phyloP scores from a whole-genome alignment of 345 rosid genomes.

The Eucalyptus paniculata region DNA sequence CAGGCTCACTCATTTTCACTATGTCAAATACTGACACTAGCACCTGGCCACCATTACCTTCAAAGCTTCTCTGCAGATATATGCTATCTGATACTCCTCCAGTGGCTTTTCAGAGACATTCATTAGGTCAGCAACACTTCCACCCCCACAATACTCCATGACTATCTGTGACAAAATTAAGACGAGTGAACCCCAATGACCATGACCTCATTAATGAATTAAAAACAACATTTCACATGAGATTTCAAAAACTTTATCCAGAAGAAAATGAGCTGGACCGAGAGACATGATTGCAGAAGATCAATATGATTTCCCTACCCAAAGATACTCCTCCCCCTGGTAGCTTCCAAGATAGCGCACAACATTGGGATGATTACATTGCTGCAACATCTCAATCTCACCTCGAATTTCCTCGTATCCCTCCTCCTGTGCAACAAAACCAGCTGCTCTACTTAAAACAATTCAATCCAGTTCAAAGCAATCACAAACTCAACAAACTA shows the following conservation, averaged over 20 bases:
- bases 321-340: constrained; percentile 97
- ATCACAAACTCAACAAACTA: not conserved
- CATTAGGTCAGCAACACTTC: constrained; percentile 96
- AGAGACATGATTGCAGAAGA: not conserved
- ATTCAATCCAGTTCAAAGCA: not conserved
- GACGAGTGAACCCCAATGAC: not conserved
- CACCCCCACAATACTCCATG: constrained; percentile 99
- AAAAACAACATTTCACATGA: not conserved
- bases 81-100: constrained; percentile 97
- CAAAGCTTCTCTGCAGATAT: constrained; percentile 82
- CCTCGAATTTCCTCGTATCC: constrained; percentile 98
- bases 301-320: constrained; percentile 39
- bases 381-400: constrained; percentile 99
- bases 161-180: constrained; percentile 58
- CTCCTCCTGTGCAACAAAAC: constrained; percentile 54
- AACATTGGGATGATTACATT: constrained; percentile 92
- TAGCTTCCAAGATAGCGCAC: constrained; percentile 95
- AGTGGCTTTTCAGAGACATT: constrained; percentile 78
- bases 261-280: not conserved
- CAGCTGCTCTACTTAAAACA: not conserved
- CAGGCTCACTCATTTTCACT: not conserved
- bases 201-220: not conserved
- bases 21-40: not conserved
- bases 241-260: not conserved
- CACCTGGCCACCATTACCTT: constrained; percentile 37